Evolutionary conservation across 352 stramenopile genomes (phyloP).

Genomic region (Pythium myriotylum): DNA sequence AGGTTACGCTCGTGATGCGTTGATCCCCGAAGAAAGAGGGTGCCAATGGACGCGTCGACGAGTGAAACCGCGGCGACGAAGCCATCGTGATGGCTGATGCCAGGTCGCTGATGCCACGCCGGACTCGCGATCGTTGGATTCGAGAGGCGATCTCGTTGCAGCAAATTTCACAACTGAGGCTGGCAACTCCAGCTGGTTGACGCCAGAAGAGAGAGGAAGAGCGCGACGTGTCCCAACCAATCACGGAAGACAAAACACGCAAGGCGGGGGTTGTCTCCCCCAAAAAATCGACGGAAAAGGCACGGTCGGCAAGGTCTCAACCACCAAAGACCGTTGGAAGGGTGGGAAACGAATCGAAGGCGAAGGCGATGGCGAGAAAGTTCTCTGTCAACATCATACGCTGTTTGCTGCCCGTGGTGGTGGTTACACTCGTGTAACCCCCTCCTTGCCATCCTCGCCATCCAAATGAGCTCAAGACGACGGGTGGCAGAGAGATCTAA

Average conservation of each 20-base stretch:
- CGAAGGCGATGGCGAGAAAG: no score
- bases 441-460: no score
- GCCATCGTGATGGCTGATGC: conserved; percentile 13
- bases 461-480: no score
- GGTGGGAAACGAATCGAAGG: no score
- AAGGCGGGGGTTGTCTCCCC: background rate
- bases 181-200: background rate
- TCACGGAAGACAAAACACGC: background rate
- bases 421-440: no score
- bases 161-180: background rate
- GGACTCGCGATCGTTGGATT: conserved; percentile 4
- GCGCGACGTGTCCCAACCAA: conserved; percentile 10
- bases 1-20: conserved; percentile 7
- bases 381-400: no score
- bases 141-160: background rate
- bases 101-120: conserved; percentile 9
- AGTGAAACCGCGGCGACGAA: conserved; percentile 3
- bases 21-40: background rate
- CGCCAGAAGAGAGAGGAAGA: background rate
- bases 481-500: no score
- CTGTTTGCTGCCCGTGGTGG: no score
- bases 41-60: conserved; percentile 1
- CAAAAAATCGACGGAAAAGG: no score
- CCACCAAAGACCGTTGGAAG: no score
- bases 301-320: no score